phyloP scores from a whole-genome alignment of 176 grass and related monocot genomes.

The Panicum miliaceum region DNA sequence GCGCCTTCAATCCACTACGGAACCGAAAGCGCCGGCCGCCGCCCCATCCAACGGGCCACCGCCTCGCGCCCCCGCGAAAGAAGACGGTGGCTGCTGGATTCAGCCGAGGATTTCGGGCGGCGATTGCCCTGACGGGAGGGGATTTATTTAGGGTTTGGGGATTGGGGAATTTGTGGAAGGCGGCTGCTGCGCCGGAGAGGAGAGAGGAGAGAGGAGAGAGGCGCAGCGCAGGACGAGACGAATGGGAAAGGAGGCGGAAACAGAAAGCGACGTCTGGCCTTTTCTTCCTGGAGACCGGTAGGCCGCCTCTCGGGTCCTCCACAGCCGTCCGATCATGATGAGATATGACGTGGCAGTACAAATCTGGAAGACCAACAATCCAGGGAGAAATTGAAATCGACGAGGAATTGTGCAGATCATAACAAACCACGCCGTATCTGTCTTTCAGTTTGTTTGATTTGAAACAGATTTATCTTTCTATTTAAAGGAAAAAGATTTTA shows the following conservation, averaged over 20 bases:
- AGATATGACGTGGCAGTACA: slow-evolving; percentile 4
- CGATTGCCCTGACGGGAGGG: not conserved
- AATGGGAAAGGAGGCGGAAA: slow-evolving; percentile 35
- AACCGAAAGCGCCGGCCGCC: not conserved
- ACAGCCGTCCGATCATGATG: not conserved
- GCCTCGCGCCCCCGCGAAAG: not conserved
- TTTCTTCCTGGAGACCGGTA: slow-evolving; percentile 9
- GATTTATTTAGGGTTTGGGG: slow-evolving; percentile 65
- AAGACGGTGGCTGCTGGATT: not conserved
- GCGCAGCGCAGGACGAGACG: not conserved
- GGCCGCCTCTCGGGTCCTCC: not conserved
- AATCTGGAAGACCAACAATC: not conserved
- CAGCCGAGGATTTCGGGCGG: not conserved
- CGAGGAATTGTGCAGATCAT: not conserved
- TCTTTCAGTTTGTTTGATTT: not conserved
- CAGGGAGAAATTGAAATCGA: not conserved
- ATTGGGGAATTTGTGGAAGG: slow-evolving; percentile 46
- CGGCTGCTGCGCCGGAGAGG: slow-evolving; percentile 24
- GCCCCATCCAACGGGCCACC: slow-evolving; percentile 8
- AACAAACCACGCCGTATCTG: not conserved
- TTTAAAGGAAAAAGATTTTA: not conserved
- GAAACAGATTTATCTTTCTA: not conserved
- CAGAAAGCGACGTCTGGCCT: slow-evolving; percentile 44
- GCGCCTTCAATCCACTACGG: slow-evolving; percentile 29
- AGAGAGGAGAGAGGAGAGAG: not conserved